phyloP scores from a whole-genome alignment of 2,329 filamentous ascomycete species.

The Dothiorella sarmentorum region DNA sequence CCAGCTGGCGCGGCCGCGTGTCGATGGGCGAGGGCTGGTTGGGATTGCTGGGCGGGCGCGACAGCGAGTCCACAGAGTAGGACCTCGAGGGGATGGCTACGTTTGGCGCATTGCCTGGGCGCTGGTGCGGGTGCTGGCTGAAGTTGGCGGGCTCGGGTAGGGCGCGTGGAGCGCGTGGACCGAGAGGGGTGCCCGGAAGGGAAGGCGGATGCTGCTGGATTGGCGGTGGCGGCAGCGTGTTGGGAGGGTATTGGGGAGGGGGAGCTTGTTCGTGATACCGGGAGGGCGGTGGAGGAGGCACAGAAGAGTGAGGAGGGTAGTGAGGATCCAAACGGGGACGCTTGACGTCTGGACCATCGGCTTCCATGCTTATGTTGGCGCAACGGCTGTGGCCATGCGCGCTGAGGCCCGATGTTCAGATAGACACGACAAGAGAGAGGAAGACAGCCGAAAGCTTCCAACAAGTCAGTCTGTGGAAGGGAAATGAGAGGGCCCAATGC shows the following conservation, averaged over 20 bases:
- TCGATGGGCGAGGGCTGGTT: constrained; percentile 24
- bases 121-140: constrained; percentile 21
- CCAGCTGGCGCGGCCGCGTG: constrained; percentile 13
- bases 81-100: constrained; percentile 28
- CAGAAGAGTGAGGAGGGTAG: constrained; percentile 16
- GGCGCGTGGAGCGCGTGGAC: constrained; percentile 12
- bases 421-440: constrained; percentile 18
- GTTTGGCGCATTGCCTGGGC: constrained; percentile 31
- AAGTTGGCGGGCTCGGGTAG: constrained; percentile 17
- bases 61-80: constrained; percentile 34
- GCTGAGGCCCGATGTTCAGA: constrained; percentile 19
- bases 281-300: constrained; percentile 13
- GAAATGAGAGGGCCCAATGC: constrained; percentile 20
- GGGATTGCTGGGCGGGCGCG: constrained; percentile 30
- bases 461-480: constrained; percentile 19
- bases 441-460: constrained; percentile 19
- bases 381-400: constrained; percentile 19
- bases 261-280: constrained; percentile 14
- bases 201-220: constrained; percentile 16
- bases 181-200: constrained; percentile 13
- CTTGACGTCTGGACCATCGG: constrained; percentile 20
- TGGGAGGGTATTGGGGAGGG: constrained; percentile 14
- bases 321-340: constrained; percentile 19
- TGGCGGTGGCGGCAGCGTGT: constrained; percentile 17
- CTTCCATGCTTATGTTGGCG: constrained; percentile 20